A percentile compares a stretch with the other conserved stretches of the same genome.
Conservation (phyloP, 2,329 filamentous ascomycete species). For the Drechmeria coniospora region DNA sequence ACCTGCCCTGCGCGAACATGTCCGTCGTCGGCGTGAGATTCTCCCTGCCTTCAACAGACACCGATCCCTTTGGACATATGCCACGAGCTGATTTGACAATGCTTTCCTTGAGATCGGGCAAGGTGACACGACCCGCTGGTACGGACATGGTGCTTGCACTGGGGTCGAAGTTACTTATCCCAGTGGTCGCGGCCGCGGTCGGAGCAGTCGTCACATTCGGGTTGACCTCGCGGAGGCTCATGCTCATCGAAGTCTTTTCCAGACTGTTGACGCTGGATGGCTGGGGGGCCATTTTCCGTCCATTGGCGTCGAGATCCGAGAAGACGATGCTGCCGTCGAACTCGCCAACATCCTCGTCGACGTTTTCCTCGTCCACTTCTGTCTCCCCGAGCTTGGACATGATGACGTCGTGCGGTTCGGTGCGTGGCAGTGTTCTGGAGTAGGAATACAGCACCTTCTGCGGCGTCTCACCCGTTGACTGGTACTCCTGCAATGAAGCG, state of each 20-base stretch:
- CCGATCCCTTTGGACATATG: slow-evolving; percentile 16
- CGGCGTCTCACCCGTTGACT: slow-evolving; percentile 73
- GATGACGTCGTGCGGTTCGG: slow-evolving; percentile 32
- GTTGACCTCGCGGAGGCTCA: slow-evolving; percentile 40
- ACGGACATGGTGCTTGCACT: slow-evolving; percentile 25
- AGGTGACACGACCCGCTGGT: slow-evolving; percentile 24
- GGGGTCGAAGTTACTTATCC: slow-evolving; percentile 28
- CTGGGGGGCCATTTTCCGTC: slow-evolving; percentile 13
- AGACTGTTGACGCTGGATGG: slow-evolving; percentile 11
- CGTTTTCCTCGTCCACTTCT: slow-evolving; percentile 1
- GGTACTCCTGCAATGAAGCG: slow-evolving; percentile 61
- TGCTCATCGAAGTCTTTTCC: slow-evolving; percentile 19
- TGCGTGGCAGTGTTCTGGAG: slow-evolving; percentile 63
- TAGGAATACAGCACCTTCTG: slow-evolving; percentile 71
- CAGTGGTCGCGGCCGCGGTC: slow-evolving; percentile 19
- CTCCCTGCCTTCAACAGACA: slow-evolving; percentile 31
- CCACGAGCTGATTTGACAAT: slow-evolving; percentile 18
- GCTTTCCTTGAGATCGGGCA: slow-evolving; percentile 33
- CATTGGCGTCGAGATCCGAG: slow-evolving; percentile 17
- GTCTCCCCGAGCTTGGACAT: slow-evolving; percentile 24
- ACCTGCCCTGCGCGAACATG: slow-evolving; percentile 27
- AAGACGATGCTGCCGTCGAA: slow-evolving; percentile 25
- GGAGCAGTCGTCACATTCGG: slow-evolving; percentile 31
- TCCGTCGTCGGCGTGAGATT: slow-evolving; percentile 27
- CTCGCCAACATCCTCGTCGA: slow-evolving; percentile 14